phyloP scores from a whole-genome alignment of 1,284 basidiomycete genomes.

The Cerioporus squamosus region DNA sequence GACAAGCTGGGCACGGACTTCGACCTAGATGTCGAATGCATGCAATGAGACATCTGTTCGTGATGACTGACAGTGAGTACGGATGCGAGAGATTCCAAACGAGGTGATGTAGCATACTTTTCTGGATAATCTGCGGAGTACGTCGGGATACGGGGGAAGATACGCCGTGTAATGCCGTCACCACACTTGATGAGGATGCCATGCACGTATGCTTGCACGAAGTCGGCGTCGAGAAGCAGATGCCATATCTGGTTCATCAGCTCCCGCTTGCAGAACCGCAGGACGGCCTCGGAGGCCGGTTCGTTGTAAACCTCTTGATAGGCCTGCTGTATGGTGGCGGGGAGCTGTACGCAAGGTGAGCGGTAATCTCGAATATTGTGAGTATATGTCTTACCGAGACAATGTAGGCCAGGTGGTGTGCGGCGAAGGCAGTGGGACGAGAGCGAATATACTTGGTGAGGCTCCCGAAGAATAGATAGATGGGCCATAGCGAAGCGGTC shows the following conservation, averaged over 20 bases:
- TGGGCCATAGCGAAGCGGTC: slow-evolving; percentile 38
- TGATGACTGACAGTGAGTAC: no score
- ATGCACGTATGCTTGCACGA: slow-evolving; percentile 31
- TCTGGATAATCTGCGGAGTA: slow-evolving; percentile 40
- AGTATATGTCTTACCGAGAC: no score
- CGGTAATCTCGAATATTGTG: no score
- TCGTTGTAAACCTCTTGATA: neutral
- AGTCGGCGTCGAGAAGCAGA: slow-evolving; percentile 30
- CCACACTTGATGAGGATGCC: slow-evolving; percentile 33
- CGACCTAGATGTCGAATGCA: neutral
- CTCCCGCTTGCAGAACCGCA: slow-evolving; percentile 31
- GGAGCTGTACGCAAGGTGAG: no score
- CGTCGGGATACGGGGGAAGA: slow-evolving; percentile 26
- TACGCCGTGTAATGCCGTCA: slow-evolving; percentile 18
- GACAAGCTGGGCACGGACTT: no score
- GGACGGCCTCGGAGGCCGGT: neutral
- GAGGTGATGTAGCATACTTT: slow-evolving; percentile 12
- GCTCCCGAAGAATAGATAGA: slow-evolving; percentile 41
- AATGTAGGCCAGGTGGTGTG: slow-evolving; percentile 41
- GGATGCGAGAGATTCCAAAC: neutral
- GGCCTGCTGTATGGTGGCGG: no score
- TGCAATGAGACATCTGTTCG: neutral
- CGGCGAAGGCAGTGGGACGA: slow-evolving; percentile 26
- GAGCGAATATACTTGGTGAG: slow-evolving; percentile 39
- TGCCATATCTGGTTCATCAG: slow-evolving; percentile 30